Evolutionary conservation across 371 early-diverging fungal genomes (phyloP).

Genomic region (Mortierella sp.): DNA sequence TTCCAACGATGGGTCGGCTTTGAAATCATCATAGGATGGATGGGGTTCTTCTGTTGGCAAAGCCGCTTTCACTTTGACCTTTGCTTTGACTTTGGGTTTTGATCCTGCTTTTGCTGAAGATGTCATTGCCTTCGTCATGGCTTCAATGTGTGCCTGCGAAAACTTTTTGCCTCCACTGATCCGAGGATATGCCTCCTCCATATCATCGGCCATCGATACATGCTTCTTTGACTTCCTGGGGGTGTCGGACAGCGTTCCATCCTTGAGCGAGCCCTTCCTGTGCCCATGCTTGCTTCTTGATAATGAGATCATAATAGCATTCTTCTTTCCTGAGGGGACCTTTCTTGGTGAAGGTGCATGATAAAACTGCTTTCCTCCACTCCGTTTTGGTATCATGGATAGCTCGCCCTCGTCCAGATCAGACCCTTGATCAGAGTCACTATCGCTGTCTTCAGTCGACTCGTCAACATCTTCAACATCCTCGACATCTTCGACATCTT

Average conservation of each 20-base stretch:
- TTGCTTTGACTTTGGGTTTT: constrained; percentile 20
- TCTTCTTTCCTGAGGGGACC: not conserved
- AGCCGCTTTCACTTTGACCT: constrained; percentile 14
- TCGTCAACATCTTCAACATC: constrained; percentile 25
- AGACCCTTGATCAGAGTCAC: constrained; percentile 26
- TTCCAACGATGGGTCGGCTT: constrained; percentile 13
- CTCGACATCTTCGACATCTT: constrained; percentile 21
- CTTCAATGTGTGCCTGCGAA: constrained; percentile 44
- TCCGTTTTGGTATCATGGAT: constrained; percentile 36
- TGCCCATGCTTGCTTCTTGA: constrained; percentile 42
- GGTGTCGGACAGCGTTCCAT: constrained; percentile 8
- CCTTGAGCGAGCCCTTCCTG: constrained; percentile 49
- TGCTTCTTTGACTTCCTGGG: constrained; percentile 41
- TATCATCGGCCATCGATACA: constrained; percentile 40
- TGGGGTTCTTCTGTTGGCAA: constrained; percentile 1
- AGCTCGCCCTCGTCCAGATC: constrained; percentile 25
- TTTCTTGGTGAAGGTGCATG: constrained; percentile 11
- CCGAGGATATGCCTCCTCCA: constrained; percentile 15
- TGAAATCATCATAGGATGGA: not conserved
- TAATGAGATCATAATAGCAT: constrained; percentile 21
- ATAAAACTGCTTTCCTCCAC: constrained; percentile 50
- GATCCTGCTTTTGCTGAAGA: constrained; percentile 9
- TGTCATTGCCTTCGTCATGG: constrained; percentile 28
- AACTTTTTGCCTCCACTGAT: constrained; percentile 45
- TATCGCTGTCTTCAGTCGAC: too few relatives aligned